phyloP scores from a whole-genome alignment of 352 stramenopile species.

The Globisporangium mamillatum region DNA sequence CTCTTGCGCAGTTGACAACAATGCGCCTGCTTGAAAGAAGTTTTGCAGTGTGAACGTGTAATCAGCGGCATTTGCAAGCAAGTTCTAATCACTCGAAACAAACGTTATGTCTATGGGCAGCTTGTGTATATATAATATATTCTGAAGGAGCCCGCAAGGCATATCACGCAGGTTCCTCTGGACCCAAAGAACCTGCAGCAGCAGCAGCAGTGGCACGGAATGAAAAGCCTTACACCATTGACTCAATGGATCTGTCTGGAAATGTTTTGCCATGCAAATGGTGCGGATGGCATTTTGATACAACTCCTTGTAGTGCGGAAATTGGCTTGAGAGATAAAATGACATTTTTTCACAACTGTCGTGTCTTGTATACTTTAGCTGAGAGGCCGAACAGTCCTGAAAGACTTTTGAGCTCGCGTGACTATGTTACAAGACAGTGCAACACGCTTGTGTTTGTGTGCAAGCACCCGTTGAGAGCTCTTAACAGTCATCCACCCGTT shows the following conservation, averaged over 20 bases:
- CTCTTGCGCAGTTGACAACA: background rate
- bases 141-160: background rate
- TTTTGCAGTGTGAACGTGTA: background rate
- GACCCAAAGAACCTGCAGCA: background rate
- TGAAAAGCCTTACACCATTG: background rate
- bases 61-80: background rate
- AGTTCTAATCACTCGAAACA: background rate
- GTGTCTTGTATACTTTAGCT: background rate
- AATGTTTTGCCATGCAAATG: background rate
- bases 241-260: background rate
- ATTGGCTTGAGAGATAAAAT: background rate
- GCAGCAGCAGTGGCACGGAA: background rate
- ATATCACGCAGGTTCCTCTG: background rate
- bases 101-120: background rate
- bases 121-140: background rate
- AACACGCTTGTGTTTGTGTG: background rate
- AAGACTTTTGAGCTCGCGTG: background rate
- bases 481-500: background rate
- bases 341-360: background rate
- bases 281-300: background rate
- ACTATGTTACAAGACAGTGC: slow-evolving; percentile 11
- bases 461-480: background rate
- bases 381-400: background rate
- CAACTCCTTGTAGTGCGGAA: background rate
- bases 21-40: background rate